Conservation (phyloP, 1,139 yeast genomes). For the Saccharomyces hybrid region DNA sequence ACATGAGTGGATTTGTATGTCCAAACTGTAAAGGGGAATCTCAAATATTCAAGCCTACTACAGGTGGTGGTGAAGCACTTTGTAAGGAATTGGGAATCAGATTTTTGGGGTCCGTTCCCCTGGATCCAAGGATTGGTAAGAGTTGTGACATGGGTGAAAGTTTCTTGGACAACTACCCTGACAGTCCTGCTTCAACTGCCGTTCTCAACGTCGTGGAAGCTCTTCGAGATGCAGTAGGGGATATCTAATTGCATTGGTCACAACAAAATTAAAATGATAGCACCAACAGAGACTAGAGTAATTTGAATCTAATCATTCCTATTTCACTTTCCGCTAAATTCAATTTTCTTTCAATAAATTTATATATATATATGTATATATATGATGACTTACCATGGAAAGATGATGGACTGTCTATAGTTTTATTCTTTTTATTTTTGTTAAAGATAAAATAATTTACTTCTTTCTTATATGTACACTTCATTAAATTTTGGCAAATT, state of each 20-base stretch:
- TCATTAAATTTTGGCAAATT: slow-evolving; percentile 2
- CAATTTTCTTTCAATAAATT: too few species aligned
- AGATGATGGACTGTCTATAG: not conserved
- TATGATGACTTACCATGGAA: not conserved
- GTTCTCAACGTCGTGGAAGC: slow-evolving; percentile 72
- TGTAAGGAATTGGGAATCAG: slow-evolving; percentile 72
- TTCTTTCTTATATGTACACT: not conserved
- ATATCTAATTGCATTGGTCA: slow-evolving; percentile 10
- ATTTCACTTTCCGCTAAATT: too few species aligned
- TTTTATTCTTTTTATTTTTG: not conserved
- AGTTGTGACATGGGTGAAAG: slow-evolving; percentile 86
- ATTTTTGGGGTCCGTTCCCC: slow-evolving; percentile 84
- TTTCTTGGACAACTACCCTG: slow-evolving; percentile 76
- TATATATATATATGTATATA: not conserved
- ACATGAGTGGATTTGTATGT: slow-evolving; percentile 98
- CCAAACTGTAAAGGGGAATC: slow-evolving; percentile 90
- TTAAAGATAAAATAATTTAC: not conserved
- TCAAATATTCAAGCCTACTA: slow-evolving; percentile 84
- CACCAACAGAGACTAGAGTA: not conserved
- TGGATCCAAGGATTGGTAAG: slow-evolving; percentile 89
- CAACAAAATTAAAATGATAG: not conserved
- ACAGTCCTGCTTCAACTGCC: slow-evolving; percentile 88
- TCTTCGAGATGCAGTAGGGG: slow-evolving; percentile 34
- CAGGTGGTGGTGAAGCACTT: slow-evolving; percentile 87
- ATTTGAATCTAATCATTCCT: not conserved